Evolutionary conservation across 306 rosid species (phyloP).

Genomic region (Neltuma alba): DNA sequence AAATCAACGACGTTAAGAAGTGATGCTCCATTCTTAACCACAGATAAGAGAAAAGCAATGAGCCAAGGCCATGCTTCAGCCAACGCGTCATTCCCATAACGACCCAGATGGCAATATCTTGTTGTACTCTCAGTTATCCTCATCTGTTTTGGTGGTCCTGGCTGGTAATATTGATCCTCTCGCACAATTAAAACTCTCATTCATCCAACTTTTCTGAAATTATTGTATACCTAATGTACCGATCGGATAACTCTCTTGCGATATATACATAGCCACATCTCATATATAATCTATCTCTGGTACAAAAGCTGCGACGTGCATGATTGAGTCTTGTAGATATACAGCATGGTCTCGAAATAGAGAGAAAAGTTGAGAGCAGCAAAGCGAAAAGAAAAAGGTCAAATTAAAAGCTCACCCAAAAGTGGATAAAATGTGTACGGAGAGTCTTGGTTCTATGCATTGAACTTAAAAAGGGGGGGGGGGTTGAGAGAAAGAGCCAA

Average conservation of each 20-base stretch:
- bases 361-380: background rate
- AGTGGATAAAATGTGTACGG: background rate
- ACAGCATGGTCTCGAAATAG: background rate
- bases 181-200: slow-evolving; percentile 25
- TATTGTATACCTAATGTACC: slow-evolving; percentile 42
- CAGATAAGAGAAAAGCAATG: slow-evolving; percentile 32
- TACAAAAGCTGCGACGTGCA: background rate
- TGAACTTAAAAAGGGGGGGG: slow-evolving; percentile 15
- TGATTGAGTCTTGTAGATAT: background rate
- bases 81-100: slow-evolving; percentile 26
- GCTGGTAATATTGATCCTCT: background rate
- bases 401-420: background rate
- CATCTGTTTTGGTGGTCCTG: slow-evolving; percentile 44
- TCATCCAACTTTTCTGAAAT: slow-evolving; percentile 28
- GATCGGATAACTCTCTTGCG: slow-evolving; percentile 22
- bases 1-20: slow-evolving; percentile 18
- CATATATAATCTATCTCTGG: background rate
- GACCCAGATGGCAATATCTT: slow-evolving; percentile 31
- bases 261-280: background rate
- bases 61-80: background rate
- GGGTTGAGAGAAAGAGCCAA: background rate
- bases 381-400: background rate
- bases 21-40: slow-evolving; percentile 33
- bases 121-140: background rate
- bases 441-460: slow-evolving; percentile 32